Percentiles rank a stretch among this genome's conserved stretches.
Conservation (phyloP, 306 rosid species). For the Cucumis hystrix region DNA sequence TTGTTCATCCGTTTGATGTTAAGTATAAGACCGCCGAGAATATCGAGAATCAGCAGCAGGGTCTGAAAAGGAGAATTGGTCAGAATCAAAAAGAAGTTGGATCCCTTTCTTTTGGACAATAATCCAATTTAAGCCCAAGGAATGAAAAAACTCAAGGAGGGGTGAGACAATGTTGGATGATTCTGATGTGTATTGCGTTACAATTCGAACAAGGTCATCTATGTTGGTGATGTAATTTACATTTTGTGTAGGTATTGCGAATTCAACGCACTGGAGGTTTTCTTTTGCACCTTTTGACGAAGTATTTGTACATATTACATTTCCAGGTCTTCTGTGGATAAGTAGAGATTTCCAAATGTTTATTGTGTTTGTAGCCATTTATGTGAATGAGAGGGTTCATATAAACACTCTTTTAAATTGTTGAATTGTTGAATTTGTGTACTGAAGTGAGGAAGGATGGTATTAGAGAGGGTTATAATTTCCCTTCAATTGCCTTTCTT, state of each 20-base stretch:
- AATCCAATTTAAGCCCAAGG: neutral
- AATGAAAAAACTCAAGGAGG: neutral
- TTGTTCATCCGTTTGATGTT: neutral
- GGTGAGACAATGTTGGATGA: neutral
- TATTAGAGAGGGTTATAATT: neutral
- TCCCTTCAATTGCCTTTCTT: neutral
- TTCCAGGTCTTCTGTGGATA: constrained; percentile 8
- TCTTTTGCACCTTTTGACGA: neutral
- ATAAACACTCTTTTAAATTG: neutral
- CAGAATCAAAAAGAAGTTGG: neutral
- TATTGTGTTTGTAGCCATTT: constrained; percentile 7
- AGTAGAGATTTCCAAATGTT: neutral
- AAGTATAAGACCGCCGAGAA: neutral
- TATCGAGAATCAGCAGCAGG: neutral
- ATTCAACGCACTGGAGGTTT: neutral
- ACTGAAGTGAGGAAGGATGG: neutral
- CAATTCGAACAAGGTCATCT: neutral
- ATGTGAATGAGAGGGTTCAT: neutral
- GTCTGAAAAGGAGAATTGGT: neutral
- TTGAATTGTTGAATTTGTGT: neutral
- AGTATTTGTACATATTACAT: constrained; percentile 7
- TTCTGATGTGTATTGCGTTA: neutral
- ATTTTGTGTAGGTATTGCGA: neutral
- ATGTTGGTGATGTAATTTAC: neutral
- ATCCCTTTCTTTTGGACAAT: neutral